phyloP scores from a whole-genome alignment of 805 yeast species.

The Kuraishia capsulata region DNA sequence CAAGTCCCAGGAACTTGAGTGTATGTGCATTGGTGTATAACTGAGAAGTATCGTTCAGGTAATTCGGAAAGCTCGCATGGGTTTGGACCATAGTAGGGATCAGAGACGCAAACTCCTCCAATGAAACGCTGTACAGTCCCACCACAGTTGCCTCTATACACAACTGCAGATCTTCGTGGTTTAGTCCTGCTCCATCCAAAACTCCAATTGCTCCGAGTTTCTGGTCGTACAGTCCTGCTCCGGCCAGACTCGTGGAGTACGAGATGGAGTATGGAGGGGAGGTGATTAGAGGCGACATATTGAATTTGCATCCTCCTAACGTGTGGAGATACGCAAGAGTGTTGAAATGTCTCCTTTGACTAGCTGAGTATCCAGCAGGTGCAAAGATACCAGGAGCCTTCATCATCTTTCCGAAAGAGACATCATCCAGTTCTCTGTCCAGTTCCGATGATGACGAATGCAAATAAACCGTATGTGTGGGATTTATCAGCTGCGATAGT shows the following conservation, averaged over 20 bases:
- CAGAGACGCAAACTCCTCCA: conserved; percentile 11
- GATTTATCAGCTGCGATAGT: conserved; percentile 33
- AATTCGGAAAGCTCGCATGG: conserved; percentile 13
- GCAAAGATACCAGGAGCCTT: conserved; percentile 26
- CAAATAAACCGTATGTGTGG: conserved; percentile 51
- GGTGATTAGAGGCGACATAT: conserved; percentile 32
- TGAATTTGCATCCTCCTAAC: conserved; percentile 17
- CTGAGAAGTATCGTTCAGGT: conserved; percentile 10
- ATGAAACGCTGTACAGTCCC: conserved; percentile 25
- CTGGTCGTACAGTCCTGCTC: not conserved
- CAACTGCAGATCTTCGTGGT: conserved; percentile 22
- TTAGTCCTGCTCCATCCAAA: conserved; percentile 22
- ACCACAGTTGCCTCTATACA: conserved; percentile 32
- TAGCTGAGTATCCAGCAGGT: conserved; percentile 31
- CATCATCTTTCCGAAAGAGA: conserved; percentile 13
- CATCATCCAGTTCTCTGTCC: conserved; percentile 19
- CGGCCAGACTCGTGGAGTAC: conserved; percentile 16
- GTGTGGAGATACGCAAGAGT: conserved; percentile 48
- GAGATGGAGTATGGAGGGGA: conserved; percentile 31
- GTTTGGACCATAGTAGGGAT: conserved; percentile 8
- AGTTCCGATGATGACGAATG: conserved; percentile 27
- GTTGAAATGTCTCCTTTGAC: conserved; percentile 44
- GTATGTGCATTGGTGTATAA: not conserved
- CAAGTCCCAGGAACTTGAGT: conserved; percentile 36
- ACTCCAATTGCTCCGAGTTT: conserved; percentile 20